Evolutionary conservation across 192 early-diverging fungal species (phyloP), one percentile per base, ranked within the genome.

Genomic region (Umbelopsis ramanniana): DNA sequence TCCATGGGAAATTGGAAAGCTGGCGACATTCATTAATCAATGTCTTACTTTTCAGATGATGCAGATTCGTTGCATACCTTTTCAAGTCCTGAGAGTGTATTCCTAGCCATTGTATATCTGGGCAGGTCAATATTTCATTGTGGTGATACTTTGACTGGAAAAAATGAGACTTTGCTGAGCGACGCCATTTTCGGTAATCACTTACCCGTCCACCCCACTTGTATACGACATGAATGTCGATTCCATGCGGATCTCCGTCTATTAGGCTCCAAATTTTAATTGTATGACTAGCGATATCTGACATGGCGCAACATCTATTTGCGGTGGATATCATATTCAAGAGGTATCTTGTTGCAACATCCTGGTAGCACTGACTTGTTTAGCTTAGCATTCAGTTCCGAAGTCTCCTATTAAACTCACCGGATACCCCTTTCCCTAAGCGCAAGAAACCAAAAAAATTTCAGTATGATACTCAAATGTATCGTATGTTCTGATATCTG

Each of bases 171-270:
- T 6, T 37, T 63, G 33, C 15, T 14, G 17, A 19, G 8, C 33
- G 11, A 37, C 15, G 17, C 7, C 2, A n/a, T 0, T 17, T 6
- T 11, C 11, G 19, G 5, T 14, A 8, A 22, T 15, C 19, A 17
- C 33, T 55, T 71, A 79, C 77, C 52, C 29, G 24, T 33, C 69
- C 69, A 17, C 77, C 77, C 69, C 73, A 79, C 38, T 74, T 79
- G 52, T 79, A 79, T 8, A 73, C 47, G 12, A 70, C 37, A 50
- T 74, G 74, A 52, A 79, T 79, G 33, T 79, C 77, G 14, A 79
- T 35, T 3, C 77, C 77, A 52, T 79, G 60, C 11, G 77, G 77
- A 54, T 79, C 77, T 72, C 71, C 74, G 23, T 79, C 77, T 66
- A 79, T 72, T 24, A 79, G 29, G 26, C 33, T 63, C 57, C 57